These are phyloP conservation scores for Phlegmacium glaucopus DNA, from an alignment of 768 basidiomycete species.

Conservation along the genomic window DNA sequence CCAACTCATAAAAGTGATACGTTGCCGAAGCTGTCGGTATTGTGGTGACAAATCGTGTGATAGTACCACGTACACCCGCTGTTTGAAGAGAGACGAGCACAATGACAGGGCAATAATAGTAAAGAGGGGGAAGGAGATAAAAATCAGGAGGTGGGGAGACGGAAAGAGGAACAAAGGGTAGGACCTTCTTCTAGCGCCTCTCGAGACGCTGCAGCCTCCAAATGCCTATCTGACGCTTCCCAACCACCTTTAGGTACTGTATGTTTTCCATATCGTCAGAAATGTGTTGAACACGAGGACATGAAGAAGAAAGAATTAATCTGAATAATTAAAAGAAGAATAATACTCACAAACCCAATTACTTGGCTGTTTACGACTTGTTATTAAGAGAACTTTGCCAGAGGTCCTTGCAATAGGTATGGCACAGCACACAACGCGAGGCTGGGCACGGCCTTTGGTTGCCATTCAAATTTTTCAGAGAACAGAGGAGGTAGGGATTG, in stretches of 20 bases:
- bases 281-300: conserved; percentile 4
- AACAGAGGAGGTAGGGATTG: conserved; percentile 1
- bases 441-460: conserved; percentile 74
- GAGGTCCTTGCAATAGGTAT: conserved; percentile 76
- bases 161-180: conserved; percentile 75
- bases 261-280: conserved; percentile 13
- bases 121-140: conserved; percentile 35
- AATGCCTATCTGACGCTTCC: conserved; percentile 75
- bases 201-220: conserved; percentile 86
- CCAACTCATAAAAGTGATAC: conserved; percentile 90
- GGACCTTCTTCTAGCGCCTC: conserved; percentile 97
- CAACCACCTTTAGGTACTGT: conserved; percentile 92
- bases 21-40: conserved; percentile 76
- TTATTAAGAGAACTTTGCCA: conserved; percentile 79
- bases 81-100: conserved; percentile 28
- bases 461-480: conserved; percentile 34
- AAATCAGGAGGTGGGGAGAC: conserved; percentile 72
- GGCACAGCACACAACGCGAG: conserved; percentile 88
- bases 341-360: conserved; percentile 82
- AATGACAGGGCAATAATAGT: conserved; percentile 19
- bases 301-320: conserved; percentile 1
- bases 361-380: conserved; percentile 78
- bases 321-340: conserved; percentile 4
- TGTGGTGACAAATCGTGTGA: conserved; percentile 82
- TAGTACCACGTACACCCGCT: conserved; percentile 88